Conservation (phyloP, 345 rosid species). For the Eucalyptus dawsonii region DNA sequence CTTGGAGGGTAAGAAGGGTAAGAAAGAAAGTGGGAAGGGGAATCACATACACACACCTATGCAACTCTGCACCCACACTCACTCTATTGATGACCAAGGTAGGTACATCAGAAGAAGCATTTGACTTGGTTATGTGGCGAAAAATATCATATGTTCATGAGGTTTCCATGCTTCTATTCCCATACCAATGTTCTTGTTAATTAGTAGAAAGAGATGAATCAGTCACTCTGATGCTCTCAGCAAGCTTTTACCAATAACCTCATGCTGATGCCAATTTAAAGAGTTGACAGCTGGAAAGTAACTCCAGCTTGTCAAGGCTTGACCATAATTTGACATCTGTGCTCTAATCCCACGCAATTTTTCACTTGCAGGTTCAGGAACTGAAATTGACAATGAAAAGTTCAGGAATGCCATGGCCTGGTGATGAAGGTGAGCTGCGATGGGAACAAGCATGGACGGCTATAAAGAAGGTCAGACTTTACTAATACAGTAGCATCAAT, state of each 20-base stretch:
- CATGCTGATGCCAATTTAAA: neutral
- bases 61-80: neutral
- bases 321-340: neutral
- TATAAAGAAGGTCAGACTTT: constrained; percentile 68
- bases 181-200: neutral
- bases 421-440: constrained; percentile 81
- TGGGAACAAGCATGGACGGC: constrained; percentile 99
- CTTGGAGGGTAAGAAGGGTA: neutral
- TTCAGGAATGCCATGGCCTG: constrained; percentile 99
- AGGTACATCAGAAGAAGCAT: neutral
- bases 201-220: neutral
- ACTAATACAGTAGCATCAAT: neutral
- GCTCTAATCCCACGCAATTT: neutral
- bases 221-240: neutral
- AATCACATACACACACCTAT: neutral
- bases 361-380: constrained; percentile 61
- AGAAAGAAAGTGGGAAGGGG: neutral
- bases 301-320: neutral
- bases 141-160: neutral
- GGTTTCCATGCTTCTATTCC: neutral
- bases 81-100: neutral
- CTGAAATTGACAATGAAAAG: constrained; percentile 65
- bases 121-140: neutral
- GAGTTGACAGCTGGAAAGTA: neutral
- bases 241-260: neutral